A percentile compares a stretch with the other conserved stretches of the same genome.
phyloP scores from a whole-genome alignment of 768 basidiomycete genomes.

The Lentinula edodes region DNA sequence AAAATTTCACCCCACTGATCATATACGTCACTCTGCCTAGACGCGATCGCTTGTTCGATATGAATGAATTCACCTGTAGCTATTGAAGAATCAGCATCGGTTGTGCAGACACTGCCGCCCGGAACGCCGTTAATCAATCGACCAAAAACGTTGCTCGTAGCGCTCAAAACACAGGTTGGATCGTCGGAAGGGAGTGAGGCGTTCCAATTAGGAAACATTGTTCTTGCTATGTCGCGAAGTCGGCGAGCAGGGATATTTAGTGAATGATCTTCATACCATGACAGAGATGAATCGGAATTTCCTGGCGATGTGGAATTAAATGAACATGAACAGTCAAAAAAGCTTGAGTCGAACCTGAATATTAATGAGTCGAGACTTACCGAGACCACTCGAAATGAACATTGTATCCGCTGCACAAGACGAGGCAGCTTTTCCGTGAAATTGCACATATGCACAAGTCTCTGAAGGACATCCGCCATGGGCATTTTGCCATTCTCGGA shows the following conservation, averaged over 20 bases:
- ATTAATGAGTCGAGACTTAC: conserved; percentile 18
- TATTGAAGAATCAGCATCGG: conserved; percentile 15
- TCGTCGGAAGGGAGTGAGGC: conserved; percentile 36
- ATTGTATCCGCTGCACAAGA: conserved; percentile 34
- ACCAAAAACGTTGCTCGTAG: conserved; percentile 41
- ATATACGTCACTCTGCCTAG: conserved; percentile 19
- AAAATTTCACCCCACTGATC: conserved; percentile 30
- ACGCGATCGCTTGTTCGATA: conserved; percentile 30
- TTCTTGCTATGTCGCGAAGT: conserved; percentile 23
- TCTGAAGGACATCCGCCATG: conserved; percentile 31
- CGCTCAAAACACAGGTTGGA: conserved; percentile 33
- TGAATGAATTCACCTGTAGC: conserved; percentile 37
- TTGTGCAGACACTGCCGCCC: conserved; percentile 23
- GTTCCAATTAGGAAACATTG: conserved; percentile 29
- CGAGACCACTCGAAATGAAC: conserved; percentile 42
- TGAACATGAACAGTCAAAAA: not conserved
- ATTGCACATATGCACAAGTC: conserved; percentile 40
- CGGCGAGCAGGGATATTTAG: conserved; percentile 29
- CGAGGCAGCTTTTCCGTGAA: conserved; percentile 37
- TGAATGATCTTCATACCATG: conserved; percentile 32
- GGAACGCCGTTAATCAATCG: conserved; percentile 34
- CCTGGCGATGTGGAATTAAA: conserved; percentile 7
- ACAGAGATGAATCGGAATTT: conserved; percentile 16
- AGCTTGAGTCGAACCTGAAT: not conserved
- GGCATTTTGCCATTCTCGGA: conserved; percentile 33